These are phyloP conservation scores for Parafenestella ontariensis DNA, from an alignment of 2,329 filamentous ascomycete genomes.

Conservation along the genomic window DNA sequence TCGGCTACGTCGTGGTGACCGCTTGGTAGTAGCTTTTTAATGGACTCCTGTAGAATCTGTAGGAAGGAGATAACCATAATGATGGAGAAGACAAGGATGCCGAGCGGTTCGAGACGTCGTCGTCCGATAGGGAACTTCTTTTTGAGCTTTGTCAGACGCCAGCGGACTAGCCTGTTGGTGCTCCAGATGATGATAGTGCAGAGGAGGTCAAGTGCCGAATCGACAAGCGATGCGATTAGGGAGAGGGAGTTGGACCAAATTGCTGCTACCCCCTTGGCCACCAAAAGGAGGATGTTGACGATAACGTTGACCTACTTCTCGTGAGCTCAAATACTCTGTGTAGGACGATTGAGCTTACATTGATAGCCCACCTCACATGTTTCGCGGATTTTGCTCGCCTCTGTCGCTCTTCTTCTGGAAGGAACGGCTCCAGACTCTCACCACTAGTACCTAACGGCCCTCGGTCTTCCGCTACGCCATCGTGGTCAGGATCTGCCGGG, in stretches of 20 bases:
- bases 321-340: conserved; percentile 6
- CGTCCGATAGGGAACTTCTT: conserved; percentile 63
- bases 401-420: conserved; percentile 63
- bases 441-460: conserved; percentile 58
- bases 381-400: conserved; percentile 55
- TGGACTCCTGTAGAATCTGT: conserved; percentile 68
- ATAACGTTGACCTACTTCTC: conserved; percentile 60
- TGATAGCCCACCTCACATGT: conserved; percentile 64
- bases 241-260: conserved; percentile 65
- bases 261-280: conserved; percentile 63
- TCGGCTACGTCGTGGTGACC: conserved; percentile 57
- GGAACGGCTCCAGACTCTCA: conserved; percentile 61
- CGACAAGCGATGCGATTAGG: conserved; percentile 66
- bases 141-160: conserved; percentile 60
- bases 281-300: conserved; percentile 65
- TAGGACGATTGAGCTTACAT: conserved; percentile 43
- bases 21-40: conserved; percentile 62
- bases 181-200: conserved; percentile 68
- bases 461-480: conserved; percentile 61
- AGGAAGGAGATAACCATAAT: conserved; percentile 69
- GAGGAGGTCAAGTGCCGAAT: conserved; percentile 67
- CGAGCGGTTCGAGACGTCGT: conserved; percentile 64
- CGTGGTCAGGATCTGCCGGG: conserved; percentile 62
- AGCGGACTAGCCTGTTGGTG: conserved; percentile 65
- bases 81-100: conserved; percentile 68